Conservation (phyloP, 805 yeast species). For the Sporopachydermia lactativora region DNA sequence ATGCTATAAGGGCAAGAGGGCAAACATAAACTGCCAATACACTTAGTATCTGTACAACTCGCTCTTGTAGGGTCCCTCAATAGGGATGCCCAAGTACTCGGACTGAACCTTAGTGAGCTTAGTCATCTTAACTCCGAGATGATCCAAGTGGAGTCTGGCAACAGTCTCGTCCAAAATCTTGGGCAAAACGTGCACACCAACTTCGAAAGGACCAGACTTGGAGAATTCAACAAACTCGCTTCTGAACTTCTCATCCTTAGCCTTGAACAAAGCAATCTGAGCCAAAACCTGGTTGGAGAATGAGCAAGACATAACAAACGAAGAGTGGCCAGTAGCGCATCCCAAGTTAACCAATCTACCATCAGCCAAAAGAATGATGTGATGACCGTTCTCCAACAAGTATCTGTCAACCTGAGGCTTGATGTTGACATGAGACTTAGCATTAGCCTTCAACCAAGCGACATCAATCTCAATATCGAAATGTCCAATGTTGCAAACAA, state of each 20-base stretch:
- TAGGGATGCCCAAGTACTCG: conserved; percentile 85
- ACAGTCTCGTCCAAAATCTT: conserved; percentile 98
- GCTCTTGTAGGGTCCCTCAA: conserved; percentile 94
- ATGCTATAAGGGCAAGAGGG: background rate
- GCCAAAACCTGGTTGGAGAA: conserved; percentile 99
- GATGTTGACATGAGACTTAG: conserved; percentile 87
- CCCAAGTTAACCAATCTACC: conserved; percentile 99
- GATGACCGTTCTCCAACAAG: conserved; percentile 80
- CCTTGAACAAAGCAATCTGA: conserved; percentile 93
- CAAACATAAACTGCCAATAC: background rate
- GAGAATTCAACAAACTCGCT: conserved; percentile 74
- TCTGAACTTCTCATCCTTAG: conserved; percentile 70
- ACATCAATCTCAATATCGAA: conserved; percentile 98
- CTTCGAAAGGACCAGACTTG: conserved; percentile 79
- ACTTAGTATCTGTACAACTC: conserved; percentile 93
- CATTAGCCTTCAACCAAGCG: conserved; percentile 95
- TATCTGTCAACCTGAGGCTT: conserved; percentile 99
- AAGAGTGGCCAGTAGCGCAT: conserved; percentile 99
- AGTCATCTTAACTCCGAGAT: conserved; percentile 83
- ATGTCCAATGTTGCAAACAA: conserved; percentile 99
- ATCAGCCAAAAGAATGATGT: conserved; percentile 91
- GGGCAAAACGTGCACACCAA: conserved; percentile 94
- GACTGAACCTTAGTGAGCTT: conserved; percentile 68
- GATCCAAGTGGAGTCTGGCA: conserved; percentile 90
- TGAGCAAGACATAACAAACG: conserved; percentile 98